These are phyloP conservation scores for Rosa persica DNA, from an alignment of 306 rosid species.

Conservation along the genomic window DNA sequence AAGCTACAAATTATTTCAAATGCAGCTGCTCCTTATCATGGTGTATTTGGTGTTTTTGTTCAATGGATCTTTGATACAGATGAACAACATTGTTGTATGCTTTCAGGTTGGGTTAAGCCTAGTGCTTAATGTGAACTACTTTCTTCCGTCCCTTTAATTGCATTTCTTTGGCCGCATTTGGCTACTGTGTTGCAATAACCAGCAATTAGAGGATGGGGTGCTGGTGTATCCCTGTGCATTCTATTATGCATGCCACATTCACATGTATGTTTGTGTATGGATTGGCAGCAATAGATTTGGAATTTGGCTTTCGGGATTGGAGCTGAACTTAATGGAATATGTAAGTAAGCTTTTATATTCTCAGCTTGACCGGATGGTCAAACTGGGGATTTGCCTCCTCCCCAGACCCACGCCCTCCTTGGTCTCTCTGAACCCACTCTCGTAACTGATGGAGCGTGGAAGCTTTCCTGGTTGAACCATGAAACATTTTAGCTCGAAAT, in stretches of 20 bases:
- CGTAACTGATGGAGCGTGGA: no score
- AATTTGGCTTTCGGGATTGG: neutral
- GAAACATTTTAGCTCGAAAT: no score
- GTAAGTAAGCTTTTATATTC: no score
- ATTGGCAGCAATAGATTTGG: no score
- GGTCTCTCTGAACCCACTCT: no score
- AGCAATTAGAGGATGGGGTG: neutral
- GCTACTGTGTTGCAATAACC: neutral
- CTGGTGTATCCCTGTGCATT: neutral
- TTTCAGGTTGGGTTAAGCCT: slow-evolving; percentile 20
- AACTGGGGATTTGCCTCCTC: no score
- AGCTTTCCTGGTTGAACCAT: no score
- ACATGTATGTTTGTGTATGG: no score
- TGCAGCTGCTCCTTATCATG: slow-evolving; percentile 10
- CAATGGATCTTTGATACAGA: slow-evolving; percentile 6
- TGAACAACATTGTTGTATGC: neutral
- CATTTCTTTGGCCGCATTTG: neutral
- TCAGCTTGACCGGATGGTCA: no score
- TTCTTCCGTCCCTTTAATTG: neutral
- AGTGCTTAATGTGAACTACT: slow-evolving; percentile 1
- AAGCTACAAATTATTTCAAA: slow-evolving; percentile 7
- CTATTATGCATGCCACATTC: neutral
- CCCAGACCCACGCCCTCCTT: no score
- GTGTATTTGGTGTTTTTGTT: slow-evolving; percentile 15
- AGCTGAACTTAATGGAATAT: no score